Conservation (phyloP, 345 rosid genomes). For the Eucalyptus microcorys region DNA sequence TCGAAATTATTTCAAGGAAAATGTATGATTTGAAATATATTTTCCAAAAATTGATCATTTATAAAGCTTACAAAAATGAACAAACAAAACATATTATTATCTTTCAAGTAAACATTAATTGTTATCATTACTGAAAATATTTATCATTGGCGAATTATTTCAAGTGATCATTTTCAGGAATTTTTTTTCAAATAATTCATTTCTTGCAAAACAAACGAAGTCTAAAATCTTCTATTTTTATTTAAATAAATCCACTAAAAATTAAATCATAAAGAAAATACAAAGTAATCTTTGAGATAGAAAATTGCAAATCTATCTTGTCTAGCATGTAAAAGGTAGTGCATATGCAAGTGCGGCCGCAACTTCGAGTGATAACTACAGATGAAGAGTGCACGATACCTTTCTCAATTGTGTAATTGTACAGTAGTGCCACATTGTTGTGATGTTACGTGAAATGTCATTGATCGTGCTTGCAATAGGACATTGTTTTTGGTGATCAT, state of each 20-base stretch:
- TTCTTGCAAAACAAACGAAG: neutral
- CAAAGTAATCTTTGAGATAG: neutral
- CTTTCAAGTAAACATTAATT: neutral
- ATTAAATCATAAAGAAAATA: neutral
- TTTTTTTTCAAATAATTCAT: neutral
- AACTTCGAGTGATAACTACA: neutral
- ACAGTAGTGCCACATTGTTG: neutral
- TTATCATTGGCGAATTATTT: neutral
- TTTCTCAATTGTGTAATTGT: neutral
- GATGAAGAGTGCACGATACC: neutral
- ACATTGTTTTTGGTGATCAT: neutral
- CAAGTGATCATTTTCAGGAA: neutral
- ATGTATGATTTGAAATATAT: too few species aligned
- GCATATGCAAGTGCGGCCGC: neutral
- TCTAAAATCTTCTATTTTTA: neutral
- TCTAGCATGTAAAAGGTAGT: neutral
- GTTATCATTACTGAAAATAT: neutral
- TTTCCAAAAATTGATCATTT: too few species aligned
- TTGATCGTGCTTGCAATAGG: neutral
- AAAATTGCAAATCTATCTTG: neutral
- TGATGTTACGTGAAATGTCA: neutral
- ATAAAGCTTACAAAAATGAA: too few species aligned
- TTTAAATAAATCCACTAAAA: neutral
- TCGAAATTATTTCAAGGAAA: too few species aligned
- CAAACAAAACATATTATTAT: too few species aligned